Percentiles rank a stretch among this genome's conserved stretches.
Conservation (phyloP, 2,329 filamentous ascomycete species). For the Hypoxylon sp. region DNA sequence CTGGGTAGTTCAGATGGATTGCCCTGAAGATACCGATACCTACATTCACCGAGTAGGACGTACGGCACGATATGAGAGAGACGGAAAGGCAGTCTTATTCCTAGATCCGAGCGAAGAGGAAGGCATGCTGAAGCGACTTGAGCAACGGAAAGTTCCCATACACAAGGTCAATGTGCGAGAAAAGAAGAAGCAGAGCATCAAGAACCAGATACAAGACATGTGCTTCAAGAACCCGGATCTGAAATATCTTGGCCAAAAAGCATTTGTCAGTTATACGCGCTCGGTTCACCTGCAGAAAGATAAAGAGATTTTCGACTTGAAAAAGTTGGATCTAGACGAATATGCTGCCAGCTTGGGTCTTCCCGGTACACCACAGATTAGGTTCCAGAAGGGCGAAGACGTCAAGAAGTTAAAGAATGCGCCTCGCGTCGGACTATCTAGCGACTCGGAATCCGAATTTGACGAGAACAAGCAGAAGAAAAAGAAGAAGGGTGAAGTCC, state of each 20-base stretch:
- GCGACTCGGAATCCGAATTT: slow-evolving; percentile 64
- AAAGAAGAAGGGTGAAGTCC: slow-evolving; percentile 76
- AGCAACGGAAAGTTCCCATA: slow-evolving; percentile 89
- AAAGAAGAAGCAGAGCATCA: slow-evolving; percentile 88
- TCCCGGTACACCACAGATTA: slow-evolving; percentile 90
- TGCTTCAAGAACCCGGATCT: slow-evolving; percentile 94
- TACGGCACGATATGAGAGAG: slow-evolving; percentile 85
- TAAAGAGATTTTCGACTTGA: slow-evolving; percentile 88
- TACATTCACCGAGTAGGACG: slow-evolving; percentile 97
- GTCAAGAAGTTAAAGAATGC: slow-evolving; percentile 89
- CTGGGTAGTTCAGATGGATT: slow-evolving; percentile 99
- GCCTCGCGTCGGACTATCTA: slow-evolving; percentile 72
- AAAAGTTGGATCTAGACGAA: slow-evolving; percentile 83
- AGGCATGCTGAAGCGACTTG: slow-evolving; percentile 86
- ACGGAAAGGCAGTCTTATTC: slow-evolving; percentile 88
- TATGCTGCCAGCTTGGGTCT: slow-evolving; percentile 87
- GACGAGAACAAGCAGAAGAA: slow-evolving; percentile 64
- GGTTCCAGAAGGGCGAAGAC: slow-evolving; percentile 90
- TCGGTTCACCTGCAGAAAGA: slow-evolving; percentile 89
- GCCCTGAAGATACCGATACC: slow-evolving; percentile 94
- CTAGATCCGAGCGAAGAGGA: slow-evolving; percentile 90
- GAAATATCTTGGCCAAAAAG: slow-evolving; percentile 95
- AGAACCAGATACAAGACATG: slow-evolving; percentile 88
- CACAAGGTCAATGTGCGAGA: slow-evolving; percentile 85
- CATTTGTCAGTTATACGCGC: slow-evolving; percentile 88